Base-by-base conservation (phyloP, 768 basidiomycete species). In the Boletales sp. region DNA sequence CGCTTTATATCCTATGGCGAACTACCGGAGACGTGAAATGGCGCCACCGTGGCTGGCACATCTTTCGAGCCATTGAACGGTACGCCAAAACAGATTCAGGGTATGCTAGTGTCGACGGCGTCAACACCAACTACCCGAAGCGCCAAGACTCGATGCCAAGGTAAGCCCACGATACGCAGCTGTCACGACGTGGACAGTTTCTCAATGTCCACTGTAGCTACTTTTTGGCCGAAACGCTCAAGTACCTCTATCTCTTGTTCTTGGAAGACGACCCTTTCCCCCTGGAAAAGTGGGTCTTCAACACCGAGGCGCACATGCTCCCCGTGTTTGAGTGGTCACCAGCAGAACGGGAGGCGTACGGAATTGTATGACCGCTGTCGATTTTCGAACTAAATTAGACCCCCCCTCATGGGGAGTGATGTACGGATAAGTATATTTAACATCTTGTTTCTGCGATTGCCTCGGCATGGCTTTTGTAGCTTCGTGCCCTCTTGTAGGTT, bases 181-280 rank as follows among this genome's bases (percentile, higher is more conserved):
- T 40, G 31, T 51, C 17, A 9, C 14, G 17, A 17, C n/a, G n/a
- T n/a, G n/a, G n/a, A n/a, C n/a, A n/a, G n/a, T 8, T 12, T 25
- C 19, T 34, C 14, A 30, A 36, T n/a, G 35, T 14, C 14, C 35
- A 3, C 13, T 7, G 11, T 28, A 79, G 79, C 49, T 81, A 74
- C 64, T 78, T 80, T 66, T 65, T 80, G 28, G 79, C 81, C 2
- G 79, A 81, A 58, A 82, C 80, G 53, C 70, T 88, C 50, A 87
- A 87, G 66, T 88, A 90, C 61, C 72, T 87, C 44, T 84, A 85
- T 63, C 71, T 90, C 18, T 66, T 87, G 65, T 90, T 88, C 63
- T 70, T 67, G 39, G 76, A 86, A 36, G 74, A 80, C 6, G 84
- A 90, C 53, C 75, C 70, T 5, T 54, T 88, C 13, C 72, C 78